Evolutionary conservation across 2,329 filamentous ascomycete species (phyloP), one percentile per base, ranked within the genome.

Genomic region (Acephala macrosclerotiorum): DNA sequence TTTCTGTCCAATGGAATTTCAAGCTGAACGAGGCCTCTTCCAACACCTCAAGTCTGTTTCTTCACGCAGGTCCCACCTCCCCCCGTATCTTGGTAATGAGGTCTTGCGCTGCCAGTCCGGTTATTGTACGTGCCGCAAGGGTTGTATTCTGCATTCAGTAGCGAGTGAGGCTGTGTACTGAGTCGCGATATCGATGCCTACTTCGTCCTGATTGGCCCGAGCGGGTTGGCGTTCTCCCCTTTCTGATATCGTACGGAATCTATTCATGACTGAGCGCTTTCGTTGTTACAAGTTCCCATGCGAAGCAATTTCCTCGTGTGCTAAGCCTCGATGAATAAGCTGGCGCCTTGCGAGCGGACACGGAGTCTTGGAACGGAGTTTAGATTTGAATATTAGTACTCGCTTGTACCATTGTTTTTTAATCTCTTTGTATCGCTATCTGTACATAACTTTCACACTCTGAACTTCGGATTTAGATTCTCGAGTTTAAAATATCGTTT

Each of bases 151-250:
- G 16, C 16, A 18, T 18, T n/a, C 40, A 16, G 40, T 49, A 26
- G 26, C 49, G 49, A 53, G 26, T 26, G 49, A 53, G 49, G 49
- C 49, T 53, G 49, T 53, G 49, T 53, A 53, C 12, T 7, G 3
- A 5, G n/a, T 29, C 49, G 49, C 49, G 26, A 53, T 12, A 14
- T 18, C 6, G 14, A 16, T 53, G 11, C 49, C 49, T 7, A 3
- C 14, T 33, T 18, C 11, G 49, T 14, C 25, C 9, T 53, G 49
- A 53, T 53, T 53, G 49, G 22, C 25, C 25, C 9, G 26, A 12
- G 12, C 26, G 22, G 2, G 26, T 29, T 7, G 26, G 9, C 49
- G 3, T 16, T n/a, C 26, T 18, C 26, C 25, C 14, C 14, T 29
- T 16, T 53, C 25, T 33, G 9, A n/a, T 11, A 2, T 33, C 3